phyloP scores from a whole-genome alignment of 306 rosid genomes.

The Vicia faba region DNA sequence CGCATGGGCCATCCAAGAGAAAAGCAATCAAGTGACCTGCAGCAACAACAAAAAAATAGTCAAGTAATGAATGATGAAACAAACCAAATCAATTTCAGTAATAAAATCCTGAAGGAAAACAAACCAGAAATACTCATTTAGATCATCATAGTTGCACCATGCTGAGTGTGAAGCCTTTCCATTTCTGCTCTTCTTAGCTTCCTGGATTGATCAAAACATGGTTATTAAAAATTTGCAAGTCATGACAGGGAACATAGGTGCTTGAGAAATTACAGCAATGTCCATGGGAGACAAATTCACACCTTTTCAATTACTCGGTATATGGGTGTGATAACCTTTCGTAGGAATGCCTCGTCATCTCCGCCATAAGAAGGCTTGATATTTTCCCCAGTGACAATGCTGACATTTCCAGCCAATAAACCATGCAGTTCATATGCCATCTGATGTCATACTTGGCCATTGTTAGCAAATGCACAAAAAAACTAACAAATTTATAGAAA shows the following conservation, averaged over 20 bases:
- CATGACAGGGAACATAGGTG: conserved; percentile 28
- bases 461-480: conserved; percentile 36
- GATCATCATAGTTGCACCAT: conserved; percentile 97
- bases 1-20: conserved; percentile 99
- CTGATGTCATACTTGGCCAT: conserved; percentile 47
- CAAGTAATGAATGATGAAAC: conserved; percentile 27
- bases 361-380: conserved; percentile 99
- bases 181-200: conserved; percentile 63
- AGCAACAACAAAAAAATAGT: conserved; percentile 26
- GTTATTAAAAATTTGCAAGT: conserved; percentile 25
- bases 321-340: conserved; percentile 85
- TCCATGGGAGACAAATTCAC: conserved; percentile 31
- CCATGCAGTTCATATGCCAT: conserved; percentile 99
- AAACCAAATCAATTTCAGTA: conserved; percentile 33
- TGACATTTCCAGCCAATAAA: conserved; percentile 96
- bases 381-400: conserved; percentile 97
- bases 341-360: conserved; percentile 91
- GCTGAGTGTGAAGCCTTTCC: conserved; percentile 81
- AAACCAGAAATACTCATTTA: conserved; percentile 96
- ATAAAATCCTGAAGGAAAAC: conserved; percentile 42
- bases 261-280: conserved; percentile 29
- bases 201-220: conserved; percentile 53
- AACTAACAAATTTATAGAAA: conserved; percentile 1
- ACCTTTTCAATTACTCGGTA: conserved; percentile 84
- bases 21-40: conserved; percentile 88